A percentile compares a stretch with the other conserved stretches of the same genome.
phyloP scores from a whole-genome alignment of 2,329 filamentous ascomycete species.

The Verticillium nubilum region DNA sequence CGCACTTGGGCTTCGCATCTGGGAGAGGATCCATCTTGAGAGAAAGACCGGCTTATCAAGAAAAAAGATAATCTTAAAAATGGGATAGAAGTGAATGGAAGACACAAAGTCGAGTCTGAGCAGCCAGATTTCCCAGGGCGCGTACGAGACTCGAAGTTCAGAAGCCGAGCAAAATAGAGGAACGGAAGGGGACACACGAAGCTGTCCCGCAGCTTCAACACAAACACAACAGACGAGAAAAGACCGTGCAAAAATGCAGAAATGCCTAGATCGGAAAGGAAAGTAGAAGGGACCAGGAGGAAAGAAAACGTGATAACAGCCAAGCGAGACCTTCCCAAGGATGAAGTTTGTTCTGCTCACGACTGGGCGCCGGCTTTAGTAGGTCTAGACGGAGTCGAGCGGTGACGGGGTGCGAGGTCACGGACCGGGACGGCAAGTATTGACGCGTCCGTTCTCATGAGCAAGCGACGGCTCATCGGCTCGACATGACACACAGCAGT shows the following conservation, averaged over 20 bases:
- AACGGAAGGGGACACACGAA: constrained; percentile 20
- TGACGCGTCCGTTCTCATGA: constrained; percentile 7
- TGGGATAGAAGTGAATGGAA: constrained; percentile 12
- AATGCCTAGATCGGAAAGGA: constrained; percentile 12
- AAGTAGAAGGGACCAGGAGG: constrained; percentile 16
- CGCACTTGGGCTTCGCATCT: constrained; percentile 31
- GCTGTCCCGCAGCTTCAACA: constrained; percentile 31
- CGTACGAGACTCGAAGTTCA: constrained; percentile 10
- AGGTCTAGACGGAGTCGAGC: constrained; percentile 12
- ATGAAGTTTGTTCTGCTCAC: background rate
- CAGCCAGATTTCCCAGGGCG: constrained; percentile 15
- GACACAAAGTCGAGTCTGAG: constrained; percentile 12
- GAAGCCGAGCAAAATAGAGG: constrained; percentile 11
- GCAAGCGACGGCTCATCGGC: constrained; percentile 5
- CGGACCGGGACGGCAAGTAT: constrained; percentile 12
- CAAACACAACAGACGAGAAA: constrained; percentile 13
- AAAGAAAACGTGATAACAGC: constrained; percentile 8
- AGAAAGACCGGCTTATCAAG: constrained; percentile 3
- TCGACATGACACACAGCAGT: constrained; percentile 4
- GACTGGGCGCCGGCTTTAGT: background rate
- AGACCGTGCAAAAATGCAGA: constrained; percentile 7
- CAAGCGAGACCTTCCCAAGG: constrained; percentile 8
- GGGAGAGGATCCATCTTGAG: constrained; percentile 20
- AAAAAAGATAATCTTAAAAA: constrained; percentile 7
- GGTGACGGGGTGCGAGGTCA: background rate